These are phyloP conservation scores for Amylocarpus encephaloides DNA, from an alignment of 2,329 filamentous ascomycete genomes.

Conservation along the genomic window DNA sequence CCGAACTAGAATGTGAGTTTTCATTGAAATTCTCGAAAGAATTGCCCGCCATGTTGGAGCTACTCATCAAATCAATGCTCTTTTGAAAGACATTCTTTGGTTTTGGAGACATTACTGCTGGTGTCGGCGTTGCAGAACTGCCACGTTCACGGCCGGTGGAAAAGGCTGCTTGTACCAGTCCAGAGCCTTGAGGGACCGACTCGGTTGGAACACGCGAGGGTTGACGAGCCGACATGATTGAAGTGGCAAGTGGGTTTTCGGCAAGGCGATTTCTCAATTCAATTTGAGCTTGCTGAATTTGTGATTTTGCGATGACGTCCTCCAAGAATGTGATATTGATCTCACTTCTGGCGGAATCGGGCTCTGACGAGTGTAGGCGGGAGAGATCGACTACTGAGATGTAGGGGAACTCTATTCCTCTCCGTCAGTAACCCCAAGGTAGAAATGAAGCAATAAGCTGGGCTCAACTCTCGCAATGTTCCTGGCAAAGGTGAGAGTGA, in stretches of 20 bases:
- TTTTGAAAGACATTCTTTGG: conserved; percentile 6
- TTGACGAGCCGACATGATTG: neutral
- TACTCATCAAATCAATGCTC: conserved; percentile 10
- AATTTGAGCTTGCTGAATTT: too few species aligned
- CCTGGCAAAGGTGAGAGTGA: too few species aligned
- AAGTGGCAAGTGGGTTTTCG: too few species aligned
- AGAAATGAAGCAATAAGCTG: too few species aligned
- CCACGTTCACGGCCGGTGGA: conserved; percentile 3
- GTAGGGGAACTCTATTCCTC: too few species aligned
- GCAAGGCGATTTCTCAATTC: too few species aligned
- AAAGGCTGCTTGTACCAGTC: conserved; percentile 4
- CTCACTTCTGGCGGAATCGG: neutral
- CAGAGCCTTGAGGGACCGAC: neutral
- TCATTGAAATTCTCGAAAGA: too few species aligned
- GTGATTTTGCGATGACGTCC: too few species aligned
- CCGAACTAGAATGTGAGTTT: too few species aligned
- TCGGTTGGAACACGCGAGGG: neutral
- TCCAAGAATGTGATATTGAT: too few species aligned
- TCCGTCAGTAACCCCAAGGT: too few species aligned
- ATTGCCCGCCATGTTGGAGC: neutral
- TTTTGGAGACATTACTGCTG: conserved; percentile 7
- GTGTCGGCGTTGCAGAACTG: conserved; percentile 6
- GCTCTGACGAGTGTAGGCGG: neutral
- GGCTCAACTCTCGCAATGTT: too few species aligned
- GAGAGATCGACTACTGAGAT: neutral